Evolutionary conservation across 805 yeast genomes (phyloP), one percentile per base, ranked within the genome.

Genomic region (Yarrowia phangngaensis): DNA sequence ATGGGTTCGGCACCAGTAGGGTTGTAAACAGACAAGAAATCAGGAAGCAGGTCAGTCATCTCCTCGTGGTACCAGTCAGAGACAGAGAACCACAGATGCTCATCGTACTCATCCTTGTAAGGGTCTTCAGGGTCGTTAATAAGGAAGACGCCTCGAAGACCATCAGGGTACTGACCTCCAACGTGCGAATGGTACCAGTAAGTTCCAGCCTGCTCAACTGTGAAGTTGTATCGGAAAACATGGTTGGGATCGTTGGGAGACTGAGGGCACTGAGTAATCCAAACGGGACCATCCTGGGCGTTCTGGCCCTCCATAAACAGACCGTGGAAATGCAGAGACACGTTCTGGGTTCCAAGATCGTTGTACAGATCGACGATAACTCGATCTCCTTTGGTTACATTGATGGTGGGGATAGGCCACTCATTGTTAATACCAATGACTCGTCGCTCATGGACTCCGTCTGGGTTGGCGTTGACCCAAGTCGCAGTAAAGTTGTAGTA

Each of bases 1-100:
- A 92, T 80, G 45, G 98, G 98, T 70, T 92, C 98, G 33, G 97
- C 96, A 61, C 98, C 98, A 8, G 96, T 86, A 52, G 98, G 98
- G 67, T 92, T 92, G 70, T 73, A 80, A 54, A 80, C 64, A 56
- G 69, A 76, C 71, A 88, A 62, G 70, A 92, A 89, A 27, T 58
- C 52, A 13, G 73, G 69, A 15, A 64, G 56, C 55, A 72, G 68
- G 56, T 83, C 70, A 28, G 66, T 76, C 23, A 81, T 72, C 43
- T 66, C 64, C 35, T 73, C 73, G 64, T 87, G 95, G 70, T 92
- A 92, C 95, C 96, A 89, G 60, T 92, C 98, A 38, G 83, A 71
- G 32, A 92, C 58, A 7, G 84, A 68, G 53, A 90, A 61, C 12
- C 75, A 65, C 15, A 79, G 71, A 59, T 89, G 96, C 64, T 85